Base-by-base conservation (phyloP, 129 eudicot genomes). In the Chrysanthemum seticuspe region DNA sequence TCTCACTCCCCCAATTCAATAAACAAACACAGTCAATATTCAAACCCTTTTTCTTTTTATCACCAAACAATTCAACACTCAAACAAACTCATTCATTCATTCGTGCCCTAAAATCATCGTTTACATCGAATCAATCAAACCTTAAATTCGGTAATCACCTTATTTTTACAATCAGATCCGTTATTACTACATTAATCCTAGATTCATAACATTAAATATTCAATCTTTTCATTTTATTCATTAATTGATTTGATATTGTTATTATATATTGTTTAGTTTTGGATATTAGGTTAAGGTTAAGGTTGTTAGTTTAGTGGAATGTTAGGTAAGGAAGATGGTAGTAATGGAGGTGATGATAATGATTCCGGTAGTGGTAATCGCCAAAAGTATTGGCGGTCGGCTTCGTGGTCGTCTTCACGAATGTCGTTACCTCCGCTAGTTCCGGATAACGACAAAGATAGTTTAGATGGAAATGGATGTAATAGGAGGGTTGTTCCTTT, bases 341-440 rank as follows among this genome's bases (percentile, higher is more conserved):
- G 81, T 5, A 72, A 74, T 66, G 87, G 77, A 47, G 71, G 78
- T 13, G 31, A 68, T 57, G 87, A 61, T 11, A 40, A 40, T 13
- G 18, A 40, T 6, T n/a, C 40, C 65, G 66, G 0, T 61, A 44
- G 11, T 11, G 76, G 72, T 15, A 70, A 72, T 56, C 78, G 89
- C 66, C 87, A 78, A 77, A 85, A 68, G 61, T 89, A 74, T 67
- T 89, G 90, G 96, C 80, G 96, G 74, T 89, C 92, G 0, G 88
- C 92, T n/a, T 89, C 96, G 1, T 89, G 96, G 96, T 87, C 96
- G 11, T 74, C 96, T 23, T 87, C 96, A 2, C 75, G 90, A 27
- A 78, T 81, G 49, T 68, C 82, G 14, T 59, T 84, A 83, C 89
- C 89, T 3, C 86, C 86, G 8, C 84, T 80, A 44, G 71, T 78